Percentiles rank a stretch among this genome's conserved stretches.
Evolutionary conservation across 108 stramenopile genomes (phyloP).

Genomic region (Nitzschia sp.): DNA sequence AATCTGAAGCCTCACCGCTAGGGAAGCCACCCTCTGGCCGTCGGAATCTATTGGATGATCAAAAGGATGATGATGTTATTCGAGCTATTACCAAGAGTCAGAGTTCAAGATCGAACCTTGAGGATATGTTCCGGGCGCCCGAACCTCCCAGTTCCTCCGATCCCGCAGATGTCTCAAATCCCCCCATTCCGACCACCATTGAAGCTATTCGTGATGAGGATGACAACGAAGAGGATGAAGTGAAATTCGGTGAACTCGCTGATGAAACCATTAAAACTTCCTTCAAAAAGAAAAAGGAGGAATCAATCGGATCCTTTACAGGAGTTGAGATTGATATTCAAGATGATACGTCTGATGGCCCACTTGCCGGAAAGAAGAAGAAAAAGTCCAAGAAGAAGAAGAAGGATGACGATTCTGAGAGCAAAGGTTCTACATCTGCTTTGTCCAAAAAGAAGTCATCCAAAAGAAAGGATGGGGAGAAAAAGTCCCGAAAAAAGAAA

Average conservation of each 20-base stretch:
- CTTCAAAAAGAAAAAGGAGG: constrained; percentile 3
- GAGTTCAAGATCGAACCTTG: too few relatives aligned
- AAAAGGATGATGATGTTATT: background rate
- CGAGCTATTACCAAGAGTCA: too few relatives aligned
- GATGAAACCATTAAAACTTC: background rate
- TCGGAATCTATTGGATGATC: background rate
- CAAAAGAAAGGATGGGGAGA: constrained; percentile 4
- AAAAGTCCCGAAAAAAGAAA: background rate
- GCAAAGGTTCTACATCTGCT: background rate
- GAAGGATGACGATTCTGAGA: constrained; percentile 9
- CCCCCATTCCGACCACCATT: background rate
- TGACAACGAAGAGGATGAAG: background rate
- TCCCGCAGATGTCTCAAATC: background rate
- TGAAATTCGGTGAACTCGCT: background rate
- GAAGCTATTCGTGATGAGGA: background rate
- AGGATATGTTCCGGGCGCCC: background rate
- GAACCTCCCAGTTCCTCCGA: background rate
- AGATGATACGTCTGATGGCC: constrained; percentile 1
- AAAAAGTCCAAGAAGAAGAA: constrained; percentile 10
- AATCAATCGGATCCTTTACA: background rate
- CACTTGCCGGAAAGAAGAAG: background rate
- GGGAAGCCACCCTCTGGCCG: background rate
- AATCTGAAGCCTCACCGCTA: background rate
- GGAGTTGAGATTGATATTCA: constrained; percentile 9
- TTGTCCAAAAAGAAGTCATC: background rate